Evolutionary conservation across 2,329 filamentous ascomycete genomes (phyloP).

Genomic region (Hypoxylon sp.): DNA sequence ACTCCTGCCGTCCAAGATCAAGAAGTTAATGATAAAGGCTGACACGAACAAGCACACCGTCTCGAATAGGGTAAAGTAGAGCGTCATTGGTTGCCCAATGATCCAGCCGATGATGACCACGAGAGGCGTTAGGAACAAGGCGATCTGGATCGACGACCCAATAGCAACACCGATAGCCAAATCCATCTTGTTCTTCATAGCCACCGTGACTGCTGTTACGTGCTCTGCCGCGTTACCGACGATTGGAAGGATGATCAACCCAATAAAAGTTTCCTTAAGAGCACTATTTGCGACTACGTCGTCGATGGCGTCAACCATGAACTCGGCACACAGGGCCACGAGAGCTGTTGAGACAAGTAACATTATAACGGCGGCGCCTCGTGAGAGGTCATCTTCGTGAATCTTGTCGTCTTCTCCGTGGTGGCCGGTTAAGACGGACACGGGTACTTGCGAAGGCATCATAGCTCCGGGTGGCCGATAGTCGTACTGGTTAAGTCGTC

Average conservation of each 20-base stretch:
- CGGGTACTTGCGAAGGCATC: slow-evolving; percentile 63
- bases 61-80: slow-evolving; percentile 92
- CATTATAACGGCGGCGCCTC: slow-evolving; percentile 71
- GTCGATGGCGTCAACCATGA: slow-evolving; percentile 77
- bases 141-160: slow-evolving; percentile 80
- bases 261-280: slow-evolving; percentile 77
- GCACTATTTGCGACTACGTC: slow-evolving; percentile 70
- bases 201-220: slow-evolving; percentile 78
- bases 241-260: slow-evolving; percentile 79
- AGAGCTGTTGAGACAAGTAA: slow-evolving; percentile 75
- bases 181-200: slow-evolving; percentile 83
- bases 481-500: slow-evolving; percentile 69
- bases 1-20: slow-evolving; percentile 86
- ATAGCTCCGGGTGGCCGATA: slow-evolving; percentile 65
- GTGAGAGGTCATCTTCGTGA: slow-evolving; percentile 66
- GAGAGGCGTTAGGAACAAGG: slow-evolving; percentile 78
- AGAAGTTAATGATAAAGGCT: slow-evolving; percentile 88
- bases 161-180: slow-evolving; percentile 80
- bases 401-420: slow-evolving; percentile 51
- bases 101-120: slow-evolving; percentile 81
- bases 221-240: slow-evolving; percentile 82
- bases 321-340: slow-evolving; percentile 78
- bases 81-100: slow-evolving; percentile 76
- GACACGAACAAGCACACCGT: slow-evolving; percentile 88
- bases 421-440: slow-evolving; percentile 55